Conservation (phyloP, 768 basidiomycete genomes). For the Pleurotus salmoneostramineus region DNA sequence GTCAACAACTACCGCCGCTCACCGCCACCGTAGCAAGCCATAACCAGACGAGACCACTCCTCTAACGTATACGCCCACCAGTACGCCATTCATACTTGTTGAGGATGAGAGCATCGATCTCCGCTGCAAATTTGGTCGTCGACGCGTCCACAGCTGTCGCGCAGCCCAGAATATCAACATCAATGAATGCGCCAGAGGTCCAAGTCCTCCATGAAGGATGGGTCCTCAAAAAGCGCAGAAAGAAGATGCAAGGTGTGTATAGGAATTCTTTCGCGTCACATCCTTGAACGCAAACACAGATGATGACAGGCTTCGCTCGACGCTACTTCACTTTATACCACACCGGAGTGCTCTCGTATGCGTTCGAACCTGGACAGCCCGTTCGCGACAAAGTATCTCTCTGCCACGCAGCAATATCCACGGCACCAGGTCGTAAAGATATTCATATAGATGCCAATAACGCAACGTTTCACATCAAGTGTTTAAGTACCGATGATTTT, state of each 20-base stretch:
- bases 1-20: no score
- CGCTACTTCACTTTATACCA: conserved; percentile 73
- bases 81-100: no score
- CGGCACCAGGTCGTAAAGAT: conserved; percentile 66
- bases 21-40: no score
- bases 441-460: conserved; percentile 76
- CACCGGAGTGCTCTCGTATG: conserved; percentile 70
- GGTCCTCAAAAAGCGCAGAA: conserved; percentile 83
- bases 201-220: conserved; percentile 62
- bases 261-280: no score
- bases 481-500: conserved; percentile 68
- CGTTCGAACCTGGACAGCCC: conserved; percentile 69
- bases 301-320: conserved; percentile 68
- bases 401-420: conserved; percentile 74
- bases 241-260: conserved; percentile 76
- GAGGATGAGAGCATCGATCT: no score
- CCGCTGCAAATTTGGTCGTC: neutral
- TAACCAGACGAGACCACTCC: no score
- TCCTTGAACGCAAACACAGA: neutral
- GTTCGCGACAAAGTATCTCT: conserved; percentile 66
- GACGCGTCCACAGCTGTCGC: conserved; percentile 1
- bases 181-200: conserved; percentile 12
- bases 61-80: no score
- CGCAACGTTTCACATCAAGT: conserved; percentile 82
- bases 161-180: conserved; percentile 6